Evolutionary conservation across 2,329 filamentous ascomycete genomes (phyloP).

Genomic region (Colletotrichum noveboracense): DNA sequence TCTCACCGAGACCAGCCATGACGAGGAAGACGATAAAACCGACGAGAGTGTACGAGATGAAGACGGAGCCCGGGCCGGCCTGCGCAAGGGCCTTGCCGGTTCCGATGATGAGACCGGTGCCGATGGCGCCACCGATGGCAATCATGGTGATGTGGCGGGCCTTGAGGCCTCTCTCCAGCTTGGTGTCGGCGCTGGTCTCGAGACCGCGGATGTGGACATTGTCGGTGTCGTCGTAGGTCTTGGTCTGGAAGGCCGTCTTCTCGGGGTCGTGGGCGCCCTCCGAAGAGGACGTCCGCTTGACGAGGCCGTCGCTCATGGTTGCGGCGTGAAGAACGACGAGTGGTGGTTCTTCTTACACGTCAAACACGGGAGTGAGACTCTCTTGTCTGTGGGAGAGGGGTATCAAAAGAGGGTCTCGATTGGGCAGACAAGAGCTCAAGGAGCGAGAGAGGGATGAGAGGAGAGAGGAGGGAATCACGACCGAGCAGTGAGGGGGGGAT

Average conservation of each 20-base stretch:
- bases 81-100: slow-evolving; percentile 60
- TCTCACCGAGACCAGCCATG: slow-evolving; percentile 83
- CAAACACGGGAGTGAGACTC: neutral
- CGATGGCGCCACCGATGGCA: slow-evolving; percentile 78
- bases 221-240: slow-evolving; percentile 26
- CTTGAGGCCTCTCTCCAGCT: slow-evolving; percentile 58
- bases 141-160: slow-evolving; percentile 63
- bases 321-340: neutral
- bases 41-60: slow-evolving; percentile 74
- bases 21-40: slow-evolving; percentile 79
- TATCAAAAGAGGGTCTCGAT: neutral
- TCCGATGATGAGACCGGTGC: slow-evolving; percentile 76
- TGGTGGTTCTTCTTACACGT: neutral
- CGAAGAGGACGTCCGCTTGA: slow-evolving; percentile 34
- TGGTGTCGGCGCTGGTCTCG: slow-evolving; percentile 53
- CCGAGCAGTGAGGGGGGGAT: neutral
- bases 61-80: slow-evolving; percentile 67
- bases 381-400: neutral
- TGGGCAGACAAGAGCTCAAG: slow-evolving; percentile 1
- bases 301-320: slow-evolving; percentile 27
- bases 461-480: neutral
- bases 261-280: slow-evolving; percentile 26
- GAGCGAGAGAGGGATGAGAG: slow-evolving; percentile 11
- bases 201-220: slow-evolving; percentile 49
- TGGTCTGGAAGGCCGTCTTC: slow-evolving; percentile 25